Evolutionary conservation across 2,329 filamentous ascomycete species (phyloP).

Genomic region (Penicillium decumbens): DNA sequence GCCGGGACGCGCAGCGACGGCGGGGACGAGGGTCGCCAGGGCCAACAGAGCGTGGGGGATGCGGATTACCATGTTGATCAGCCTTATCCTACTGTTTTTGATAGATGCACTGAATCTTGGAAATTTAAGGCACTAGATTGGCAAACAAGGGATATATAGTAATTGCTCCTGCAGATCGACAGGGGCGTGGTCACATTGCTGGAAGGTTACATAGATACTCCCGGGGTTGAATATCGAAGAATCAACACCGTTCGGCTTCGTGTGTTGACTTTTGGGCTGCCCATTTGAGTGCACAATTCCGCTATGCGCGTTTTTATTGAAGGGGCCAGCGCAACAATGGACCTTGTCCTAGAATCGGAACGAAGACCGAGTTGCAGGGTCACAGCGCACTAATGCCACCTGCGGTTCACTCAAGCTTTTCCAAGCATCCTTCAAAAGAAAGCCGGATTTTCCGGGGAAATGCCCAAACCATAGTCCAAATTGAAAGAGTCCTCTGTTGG

Average conservation of each 20-base stretch:
- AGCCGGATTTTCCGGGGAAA: too few relatives aligned
- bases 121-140: neutral
- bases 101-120: neutral
- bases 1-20: conserved; percentile 1
- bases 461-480: too few relatives aligned
- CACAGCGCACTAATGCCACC: too few relatives aligned
- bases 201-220: conserved; percentile 2
- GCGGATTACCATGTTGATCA: conserved; percentile 5
- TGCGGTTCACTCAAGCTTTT: too few relatives aligned
- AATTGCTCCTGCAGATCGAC: conserved; percentile 8
- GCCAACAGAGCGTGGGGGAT: conserved; percentile 6
- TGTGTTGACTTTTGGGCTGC: neutral
- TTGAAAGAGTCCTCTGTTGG: too few relatives aligned
- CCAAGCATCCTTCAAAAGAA: too few relatives aligned
- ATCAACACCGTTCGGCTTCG: neutral
- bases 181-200: conserved; percentile 13
- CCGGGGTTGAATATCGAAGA: neutral
- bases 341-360: too few relatives aligned
- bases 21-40: conserved; percentile 3
- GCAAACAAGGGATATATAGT: conserved; percentile 2
- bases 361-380: too few relatives aligned
- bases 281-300: neutral
- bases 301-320: too few relatives aligned
- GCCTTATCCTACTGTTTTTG: neutral
- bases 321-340: too few relatives aligned